Evolutionary conservation across 1,284 basidiomycete species (phyloP), one percentile per base, ranked within the genome.

Genomic region (Leccinum ponderosum): DNA sequence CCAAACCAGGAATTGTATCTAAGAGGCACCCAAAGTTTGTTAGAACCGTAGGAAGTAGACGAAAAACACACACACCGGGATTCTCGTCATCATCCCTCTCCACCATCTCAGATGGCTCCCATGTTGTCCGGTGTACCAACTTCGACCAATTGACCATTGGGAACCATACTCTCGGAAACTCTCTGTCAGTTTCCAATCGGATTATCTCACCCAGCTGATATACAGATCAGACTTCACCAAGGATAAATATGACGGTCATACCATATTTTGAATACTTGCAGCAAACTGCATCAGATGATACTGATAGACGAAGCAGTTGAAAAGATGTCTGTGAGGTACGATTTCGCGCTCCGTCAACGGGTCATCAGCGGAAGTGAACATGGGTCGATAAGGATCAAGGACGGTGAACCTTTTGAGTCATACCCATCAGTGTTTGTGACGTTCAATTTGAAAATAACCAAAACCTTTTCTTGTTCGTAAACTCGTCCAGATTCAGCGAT

Each of bases 221-320:
- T 4, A 50, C n/a, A 60, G 15, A 53, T 64, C 39, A 64, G 17
- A 7, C 56, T 54, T 55, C 48, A 59, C n/a, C 3, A 55, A 7
- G 72, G 59, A 22, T 73, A 70, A 20, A 71, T 68, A 31, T 70
- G 64, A 8, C 74, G 61, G 62, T 75, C 79, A 53, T 58, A 84
- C 84, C 68, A 86, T 75, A 5, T 77, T 77, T 31, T 82, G 69
- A 1, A 86, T 66, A 8, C 80, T 76, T 12, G 71, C 73, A 3
- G 80, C 70, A 66, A 87, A 85, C 56, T 83, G 81, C 61, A 86
- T 81, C 37, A 91, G 67, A 67, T 90, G 83, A 67, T 87, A 89
- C 66, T 93, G 90, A 69, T 92, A 94, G 22, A 91, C 82, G 67
- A 86, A 90, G 56, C 86, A 87, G 61, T 87, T 76, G 64, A 90